Evolutionary conservation across 2,329 filamentous ascomycete genomes (phyloP), one percentile per base, ranked within the genome.

Genomic region (Aspergillus candidus): DNA sequence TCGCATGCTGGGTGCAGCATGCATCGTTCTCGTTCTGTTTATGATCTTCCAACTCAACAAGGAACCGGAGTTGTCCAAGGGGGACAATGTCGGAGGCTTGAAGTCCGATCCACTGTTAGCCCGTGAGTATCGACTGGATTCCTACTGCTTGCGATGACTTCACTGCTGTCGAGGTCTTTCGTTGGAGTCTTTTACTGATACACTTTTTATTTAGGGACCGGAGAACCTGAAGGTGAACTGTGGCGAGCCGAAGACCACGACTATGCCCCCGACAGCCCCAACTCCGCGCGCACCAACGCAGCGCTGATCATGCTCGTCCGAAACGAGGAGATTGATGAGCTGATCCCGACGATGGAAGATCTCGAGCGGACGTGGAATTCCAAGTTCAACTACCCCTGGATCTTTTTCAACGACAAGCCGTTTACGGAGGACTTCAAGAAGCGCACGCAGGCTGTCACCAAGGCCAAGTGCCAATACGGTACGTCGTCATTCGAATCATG

Each of bases 311-410:
- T 89, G 15, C 79, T 98, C 32, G 93, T 98, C 44, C 84, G 93
- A 49, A 98, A 98, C 61, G 82, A 87, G 62, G 93, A 98, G 72
- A 72, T 96, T 22, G 71, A 81, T 15, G 86, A 84, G 37, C 86
- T 98, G 74, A 73, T 97, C 18, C 79, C 84, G 62, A 88, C 89
- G 18, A 98, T 98, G 88, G 70, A 71, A 43, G 91, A 98, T 61
- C 76, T 98, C 48, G 93, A 98, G 71, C 75, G 85, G 53, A 97
- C 91, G 1, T 98, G 90, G 89, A 98, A 98, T 62, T 76, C 81
- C 75, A 98, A 98, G 64, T 98, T 97, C 79, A 98, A 98, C 73
- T 98, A 98, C 63, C 93, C 93, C 0, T 98, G 93, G 88, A 96
- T 89, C 7, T 98, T 98, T 67, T 94, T 98, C 77, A 98, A 98